Evolutionary conservation across 2,329 filamentous ascomycete species (phyloP).

Genomic region (Trichophyton equinum): DNA sequence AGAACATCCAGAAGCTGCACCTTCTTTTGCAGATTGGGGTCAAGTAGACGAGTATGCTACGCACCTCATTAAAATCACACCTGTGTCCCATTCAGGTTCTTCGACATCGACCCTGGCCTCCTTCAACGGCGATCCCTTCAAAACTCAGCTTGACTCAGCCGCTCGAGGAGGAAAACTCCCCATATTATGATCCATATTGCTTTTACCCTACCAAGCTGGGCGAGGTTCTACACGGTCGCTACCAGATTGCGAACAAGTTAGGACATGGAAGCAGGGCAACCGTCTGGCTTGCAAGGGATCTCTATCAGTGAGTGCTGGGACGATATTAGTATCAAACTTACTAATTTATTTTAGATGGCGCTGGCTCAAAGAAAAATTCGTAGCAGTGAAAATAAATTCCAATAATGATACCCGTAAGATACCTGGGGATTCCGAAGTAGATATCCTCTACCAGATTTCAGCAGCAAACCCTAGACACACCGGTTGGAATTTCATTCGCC

Average conservation of each 20-base stretch:
- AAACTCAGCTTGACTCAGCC: neutral
- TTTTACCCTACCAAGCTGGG: neutral
- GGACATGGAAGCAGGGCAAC: constrained; percentile 33
- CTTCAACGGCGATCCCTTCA: neutral
- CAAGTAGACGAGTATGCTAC: too few species aligned
- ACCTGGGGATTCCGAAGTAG: constrained; percentile 16
- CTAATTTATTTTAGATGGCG: constrained; percentile 15
- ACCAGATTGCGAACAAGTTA: constrained; percentile 24
- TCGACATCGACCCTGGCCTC: neutral
- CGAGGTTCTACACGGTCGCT: constrained; percentile 11
- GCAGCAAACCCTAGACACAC: constrained; percentile 16
- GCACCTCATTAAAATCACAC: too few species aligned
- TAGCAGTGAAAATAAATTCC: constrained; percentile 25
- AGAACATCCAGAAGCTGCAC: too few species aligned
- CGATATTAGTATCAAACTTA: neutral
- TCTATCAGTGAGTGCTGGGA: constrained; percentile 10
- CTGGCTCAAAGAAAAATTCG: constrained; percentile 19
- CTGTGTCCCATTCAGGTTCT: neutral
- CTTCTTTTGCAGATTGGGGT: too few species aligned
- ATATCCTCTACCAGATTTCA: constrained; percentile 4
- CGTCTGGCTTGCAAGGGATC: constrained; percentile 27
- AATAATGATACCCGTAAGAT: constrained; percentile 8
- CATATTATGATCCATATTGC: neutral
- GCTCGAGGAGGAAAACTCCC: neutral
- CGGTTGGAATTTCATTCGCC: constrained; percentile 22